Percentiles rank a stretch among this genome's conserved stretches.
Evolutionary conservation across 2,329 filamentous ascomycete species (phyloP).

Genomic region (Botryotinia calthae): DNA sequence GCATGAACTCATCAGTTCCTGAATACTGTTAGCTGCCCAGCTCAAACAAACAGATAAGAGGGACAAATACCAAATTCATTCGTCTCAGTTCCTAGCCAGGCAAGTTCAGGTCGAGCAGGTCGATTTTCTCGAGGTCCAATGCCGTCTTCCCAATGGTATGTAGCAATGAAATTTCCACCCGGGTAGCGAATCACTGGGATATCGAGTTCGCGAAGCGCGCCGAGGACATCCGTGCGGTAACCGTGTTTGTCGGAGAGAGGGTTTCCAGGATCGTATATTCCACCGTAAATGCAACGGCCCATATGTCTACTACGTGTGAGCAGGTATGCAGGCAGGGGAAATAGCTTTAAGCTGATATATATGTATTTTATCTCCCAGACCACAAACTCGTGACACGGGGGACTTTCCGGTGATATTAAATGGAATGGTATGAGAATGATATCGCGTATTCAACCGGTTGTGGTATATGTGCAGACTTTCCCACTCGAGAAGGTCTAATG

Average conservation of each 20-base stretch:
- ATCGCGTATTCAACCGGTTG: not conserved
- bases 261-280: constrained; percentile 77
- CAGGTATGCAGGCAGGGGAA: not conserved
- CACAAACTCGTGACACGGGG: not conserved
- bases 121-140: constrained; percentile 70
- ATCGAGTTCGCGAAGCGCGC: constrained; percentile 68
- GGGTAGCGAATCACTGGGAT: constrained; percentile 78
- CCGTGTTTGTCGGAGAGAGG: constrained; percentile 70
- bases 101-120: constrained; percentile 64
- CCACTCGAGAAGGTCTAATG: not conserved
- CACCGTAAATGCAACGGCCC: constrained; percentile 85
- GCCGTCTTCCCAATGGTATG: constrained; percentile 82
- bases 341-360: not conserved
- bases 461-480: not conserved
- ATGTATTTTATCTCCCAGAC: not conserved
- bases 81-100: constrained; percentile 73
- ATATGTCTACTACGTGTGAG: constrained; percentile 61
- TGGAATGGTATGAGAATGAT: not conserved
- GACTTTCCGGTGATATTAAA: not conserved
- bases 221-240: constrained; percentile 76
- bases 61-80: constrained; percentile 65
- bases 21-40: not conserved
- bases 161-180: constrained; percentile 80
- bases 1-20: constrained; percentile 77
- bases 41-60: not conserved